These are phyloP conservation scores for Myriosclerotinia curreyana DNA, from an alignment of 2,329 filamentous ascomycete genomes.

Conservation along the genomic window DNA sequence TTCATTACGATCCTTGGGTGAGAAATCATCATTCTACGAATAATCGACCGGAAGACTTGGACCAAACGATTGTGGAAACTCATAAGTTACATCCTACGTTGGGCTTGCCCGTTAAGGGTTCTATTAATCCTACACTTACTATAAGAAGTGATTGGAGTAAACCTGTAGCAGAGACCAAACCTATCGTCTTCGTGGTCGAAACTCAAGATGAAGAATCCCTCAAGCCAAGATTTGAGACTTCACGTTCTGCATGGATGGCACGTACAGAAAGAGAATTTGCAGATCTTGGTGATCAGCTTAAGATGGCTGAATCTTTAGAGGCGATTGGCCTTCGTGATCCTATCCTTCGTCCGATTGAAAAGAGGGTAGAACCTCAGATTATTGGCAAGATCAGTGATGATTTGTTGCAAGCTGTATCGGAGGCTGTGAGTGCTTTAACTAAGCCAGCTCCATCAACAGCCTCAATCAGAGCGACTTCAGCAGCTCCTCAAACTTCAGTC, in stretches of 20 bases:
- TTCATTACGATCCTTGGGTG: constrained; percentile 35
- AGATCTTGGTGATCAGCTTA: constrained; percentile 18
- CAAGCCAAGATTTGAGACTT: constrained; percentile 24
- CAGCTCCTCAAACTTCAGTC: constrained; percentile 10
- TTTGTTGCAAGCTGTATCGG: constrained; percentile 11
- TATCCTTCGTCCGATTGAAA: constrained; percentile 13
- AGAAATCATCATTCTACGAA: constrained; percentile 34
- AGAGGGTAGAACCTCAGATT: constrained; percentile 3
- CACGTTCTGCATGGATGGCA: constrained; percentile 28
- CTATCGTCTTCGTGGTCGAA: constrained; percentile 18
- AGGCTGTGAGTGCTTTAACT: not conserved
- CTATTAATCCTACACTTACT: constrained; percentile 28
- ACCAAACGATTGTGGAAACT: constrained; percentile 30
- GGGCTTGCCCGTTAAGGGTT: constrained; percentile 31
- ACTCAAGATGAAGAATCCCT: constrained; percentile 14
- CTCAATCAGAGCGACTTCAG: constrained; percentile 12
- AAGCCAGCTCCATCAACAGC: constrained; percentile 14
- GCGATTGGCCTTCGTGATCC: constrained; percentile 20
- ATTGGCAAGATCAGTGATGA: constrained; percentile 16
- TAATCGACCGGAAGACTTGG: constrained; percentile 35
- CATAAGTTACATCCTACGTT: constrained; percentile 33
- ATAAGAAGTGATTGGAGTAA: constrained; percentile 21
- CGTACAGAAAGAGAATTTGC: constrained; percentile 19
- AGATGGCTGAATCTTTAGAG: constrained; percentile 20
- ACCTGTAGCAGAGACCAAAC: constrained; percentile 19